These are phyloP conservation scores for Hansenula sp. DNA, from an alignment of 1,139 yeast species.

Conservation along the genomic window DNA sequence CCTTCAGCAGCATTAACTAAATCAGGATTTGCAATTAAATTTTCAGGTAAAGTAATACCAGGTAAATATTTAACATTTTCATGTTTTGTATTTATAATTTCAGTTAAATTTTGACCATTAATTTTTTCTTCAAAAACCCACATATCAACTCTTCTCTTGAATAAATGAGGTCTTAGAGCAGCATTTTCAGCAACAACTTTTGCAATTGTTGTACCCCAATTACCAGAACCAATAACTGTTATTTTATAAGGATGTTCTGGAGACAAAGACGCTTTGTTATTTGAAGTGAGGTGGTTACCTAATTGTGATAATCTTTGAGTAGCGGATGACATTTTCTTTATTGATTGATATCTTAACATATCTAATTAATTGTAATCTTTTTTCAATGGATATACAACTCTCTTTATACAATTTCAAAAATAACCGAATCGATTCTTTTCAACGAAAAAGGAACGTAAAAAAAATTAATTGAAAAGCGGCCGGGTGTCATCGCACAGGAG, in stretches of 20 bases:
- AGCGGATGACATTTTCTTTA: slow-evolving; percentile 19
- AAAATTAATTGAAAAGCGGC: too few species aligned
- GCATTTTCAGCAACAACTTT: slow-evolving; percentile 82
- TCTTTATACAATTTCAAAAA: too few species aligned
- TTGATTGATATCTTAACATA: not conserved
- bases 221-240: slow-evolving; percentile 67
- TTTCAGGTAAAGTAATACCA: slow-evolving; percentile 65
- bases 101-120: slow-evolving; percentile 67
- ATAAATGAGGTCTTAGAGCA: slow-evolving; percentile 56
- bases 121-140: slow-evolving; percentile 83
- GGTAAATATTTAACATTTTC: slow-evolving; percentile 85
- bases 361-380: too few species aligned
- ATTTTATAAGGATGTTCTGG: slow-evolving; percentile 43
- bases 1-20: slow-evolving; percentile 62
- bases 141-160: slow-evolving; percentile 68
- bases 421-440: too few species aligned
- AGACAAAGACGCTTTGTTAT: slow-evolving; percentile 10
- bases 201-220: slow-evolving; percentile 90
- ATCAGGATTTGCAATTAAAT: slow-evolving; percentile 76
- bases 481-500: too few species aligned
- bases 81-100: slow-evolving; percentile 73
- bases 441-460: too few species aligned
- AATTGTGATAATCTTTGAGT: slow-evolving; percentile 15
- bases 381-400: too few species aligned
- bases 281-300: slow-evolving; percentile 7